Percentiles rank a stretch among this genome's conserved stretches.
phyloP scores from a whole-genome alignment of 2,329 filamentous ascomycete genomes.

The Trichoderma semiorbis region DNA sequence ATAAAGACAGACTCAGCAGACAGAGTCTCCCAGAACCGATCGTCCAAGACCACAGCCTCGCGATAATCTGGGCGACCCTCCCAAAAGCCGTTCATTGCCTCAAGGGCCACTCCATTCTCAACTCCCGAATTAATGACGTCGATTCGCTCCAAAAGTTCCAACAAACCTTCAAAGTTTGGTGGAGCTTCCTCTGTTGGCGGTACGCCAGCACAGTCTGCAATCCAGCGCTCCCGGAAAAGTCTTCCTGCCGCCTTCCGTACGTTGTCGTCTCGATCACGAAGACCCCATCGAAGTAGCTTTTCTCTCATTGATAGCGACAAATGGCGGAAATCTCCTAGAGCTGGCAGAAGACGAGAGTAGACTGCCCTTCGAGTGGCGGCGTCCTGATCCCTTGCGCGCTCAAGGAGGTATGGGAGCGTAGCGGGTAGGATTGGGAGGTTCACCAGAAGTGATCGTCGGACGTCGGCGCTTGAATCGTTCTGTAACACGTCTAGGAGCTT shows the following conservation, averaged over 20 bases:
- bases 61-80: conserved; percentile 81
- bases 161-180: conserved; percentile 75
- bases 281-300: conserved; percentile 90
- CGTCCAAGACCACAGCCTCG: conserved; percentile 67
- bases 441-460: conserved; percentile 79
- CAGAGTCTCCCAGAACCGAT: conserved; percentile 75
- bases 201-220: conserved; percentile 83
- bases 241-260: conserved; percentile 88
- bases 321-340: conserved; percentile 89
- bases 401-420: conserved; percentile 82
- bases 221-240: conserved; percentile 93
- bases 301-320: conserved; percentile 91
- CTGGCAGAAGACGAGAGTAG: conserved; percentile 82
- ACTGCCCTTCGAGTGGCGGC: conserved; percentile 77
- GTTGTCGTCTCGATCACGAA: conserved; percentile 89
- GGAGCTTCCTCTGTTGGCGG: conserved; percentile 56
- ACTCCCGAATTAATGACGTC: conserved; percentile 87
- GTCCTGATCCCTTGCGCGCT: conserved; percentile 87
- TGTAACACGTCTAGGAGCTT: conserved; percentile 86
- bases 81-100: conserved; percentile 97
- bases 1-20: conserved; percentile 87
- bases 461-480: conserved; percentile 91
- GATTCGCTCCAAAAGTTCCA: conserved; percentile 89
- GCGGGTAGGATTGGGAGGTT: conserved; percentile 84
- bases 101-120: conserved; percentile 84